Percentiles rank a stretch among this genome's conserved stretches.
These are phyloP conservation scores for Trametes gibbosa DNA, from an alignment of 768 basidiomycete genomes.

Conservation along the genomic window DNA sequence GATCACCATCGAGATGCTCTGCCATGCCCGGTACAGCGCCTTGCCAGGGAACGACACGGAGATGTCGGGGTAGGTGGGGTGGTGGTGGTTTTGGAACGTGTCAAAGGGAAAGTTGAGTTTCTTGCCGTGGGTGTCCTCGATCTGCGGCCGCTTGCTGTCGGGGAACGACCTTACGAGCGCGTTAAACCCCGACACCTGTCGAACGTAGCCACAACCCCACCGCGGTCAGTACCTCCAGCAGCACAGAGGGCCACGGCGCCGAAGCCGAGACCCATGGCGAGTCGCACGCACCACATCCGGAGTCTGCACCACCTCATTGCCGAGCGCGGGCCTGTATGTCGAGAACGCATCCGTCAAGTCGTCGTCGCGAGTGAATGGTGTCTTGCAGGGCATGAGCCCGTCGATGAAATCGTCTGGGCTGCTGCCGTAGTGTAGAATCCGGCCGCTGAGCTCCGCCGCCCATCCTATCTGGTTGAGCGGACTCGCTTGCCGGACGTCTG, in stretches of 20 bases:
- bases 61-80: constrained; percentile 2
- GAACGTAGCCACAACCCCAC: too few species aligned
- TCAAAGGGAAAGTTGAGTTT: background rate
- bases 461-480: too few species aligned
- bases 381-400: constrained; percentile 1
- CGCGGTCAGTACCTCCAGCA: background rate
- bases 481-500: too few species aligned
- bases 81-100: constrained; percentile 2
- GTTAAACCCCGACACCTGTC: background rate
- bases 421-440: background rate
- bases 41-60: constrained; percentile 2
- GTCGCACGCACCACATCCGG: background rate
- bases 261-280: background rate
- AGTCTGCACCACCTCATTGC: background rate
- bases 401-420: background rate
- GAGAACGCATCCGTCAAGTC: background rate
- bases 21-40: background rate
- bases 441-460: background rate
- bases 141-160: background rate
- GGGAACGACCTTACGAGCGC: background rate
- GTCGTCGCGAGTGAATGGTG: background rate
- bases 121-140: background rate
- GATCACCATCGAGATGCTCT: constrained; percentile 7
- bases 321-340: background rate
- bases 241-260: too few species aligned